phyloP scores from a whole-genome alignment of 2,329 filamentous ascomycete genomes.

The Ramularia endophylla region DNA sequence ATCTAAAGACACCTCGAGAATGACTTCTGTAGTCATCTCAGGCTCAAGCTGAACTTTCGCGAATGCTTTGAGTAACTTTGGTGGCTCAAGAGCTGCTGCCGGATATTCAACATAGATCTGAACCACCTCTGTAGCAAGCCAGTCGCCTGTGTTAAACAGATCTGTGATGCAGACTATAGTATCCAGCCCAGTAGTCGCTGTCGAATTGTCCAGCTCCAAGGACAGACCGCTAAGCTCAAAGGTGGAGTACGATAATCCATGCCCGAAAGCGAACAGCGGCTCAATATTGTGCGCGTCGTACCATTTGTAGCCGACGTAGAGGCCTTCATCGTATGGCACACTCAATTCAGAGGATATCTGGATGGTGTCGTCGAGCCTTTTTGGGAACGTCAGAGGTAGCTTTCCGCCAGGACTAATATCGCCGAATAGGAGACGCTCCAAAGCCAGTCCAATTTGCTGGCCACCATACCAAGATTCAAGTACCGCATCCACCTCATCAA shows the following conservation, averaged over 20 bases:
- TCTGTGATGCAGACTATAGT: not conserved
- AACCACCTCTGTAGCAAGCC: conserved; percentile 46
- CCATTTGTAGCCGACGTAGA: conserved; percentile 80
- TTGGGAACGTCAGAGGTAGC: conserved; percentile 76
- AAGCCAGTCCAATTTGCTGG: conserved; percentile 73
- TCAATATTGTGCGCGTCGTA: conserved; percentile 67
- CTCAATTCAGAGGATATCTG: conserved; percentile 43
- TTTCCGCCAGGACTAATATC: conserved; percentile 68
- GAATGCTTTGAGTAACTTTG: conserved; percentile 36
- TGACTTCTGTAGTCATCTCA: not conserved
- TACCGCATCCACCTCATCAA: conserved; percentile 11
- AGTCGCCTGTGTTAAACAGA: conserved; percentile 54
- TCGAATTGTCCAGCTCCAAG: not conserved
- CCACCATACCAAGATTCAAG: conserved; percentile 47
- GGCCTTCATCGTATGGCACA: conserved; percentile 64
- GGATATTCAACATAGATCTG: conserved; percentile 48
- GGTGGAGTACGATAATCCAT: conserved; percentile 70
- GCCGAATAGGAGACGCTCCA: conserved; percentile 71
- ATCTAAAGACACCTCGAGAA: conserved; percentile 1
- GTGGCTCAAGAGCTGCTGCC: conserved; percentile 26
- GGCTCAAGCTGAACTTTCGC: conserved; percentile 31
- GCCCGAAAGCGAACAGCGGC: conserved; percentile 77
- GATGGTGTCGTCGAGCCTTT: conserved; percentile 59
- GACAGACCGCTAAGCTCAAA: conserved; percentile 52
- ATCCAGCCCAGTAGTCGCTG: too few relatives aligned